Evolutionary conservation across 345 rosid genomes (phyloP).

Genomic region (Gossypium thurberi): DNA sequence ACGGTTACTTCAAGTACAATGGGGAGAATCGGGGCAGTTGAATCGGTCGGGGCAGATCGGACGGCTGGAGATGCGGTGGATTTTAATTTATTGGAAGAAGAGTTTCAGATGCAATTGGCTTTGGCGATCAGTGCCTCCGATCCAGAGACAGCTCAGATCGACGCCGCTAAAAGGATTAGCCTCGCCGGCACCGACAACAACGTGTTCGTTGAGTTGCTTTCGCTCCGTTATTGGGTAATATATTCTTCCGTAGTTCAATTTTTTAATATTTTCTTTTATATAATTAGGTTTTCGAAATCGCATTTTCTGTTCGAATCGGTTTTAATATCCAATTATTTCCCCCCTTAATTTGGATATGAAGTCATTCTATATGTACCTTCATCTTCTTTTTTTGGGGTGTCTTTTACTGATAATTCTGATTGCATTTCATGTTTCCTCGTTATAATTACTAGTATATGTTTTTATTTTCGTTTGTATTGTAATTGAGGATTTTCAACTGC

Average conservation of each 20-base stretch:
- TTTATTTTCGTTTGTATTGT: neutral
- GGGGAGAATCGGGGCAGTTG: conserved; percentile 45
- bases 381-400: neutral
- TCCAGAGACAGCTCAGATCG: conserved; percentile 88
- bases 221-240: conserved; percentile 85
- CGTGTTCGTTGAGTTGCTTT: conserved; percentile 53
- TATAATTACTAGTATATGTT: neutral
- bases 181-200: conserved; percentile 51
- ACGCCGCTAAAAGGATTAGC: conserved; percentile 92
- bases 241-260: neutral
- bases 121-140: conserved; percentile 94
- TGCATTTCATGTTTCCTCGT: neutral
- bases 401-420: neutral
- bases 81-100: conserved; percentile 80
- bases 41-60: conserved; percentile 43
- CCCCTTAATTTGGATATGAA: neutral
- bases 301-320: neutral
- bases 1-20: conserved; percentile 31
- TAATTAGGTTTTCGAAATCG: conserved; percentile 2
- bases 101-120: conserved; percentile 92
- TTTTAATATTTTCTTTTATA: neutral
- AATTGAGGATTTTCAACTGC: neutral
- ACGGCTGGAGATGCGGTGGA: conserved; percentile 30
- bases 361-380: neutral
- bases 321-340: neutral